Conservation (phyloP, 2,329 filamentous ascomycete genomes). For the Aureobasidium pullulans region DNA sequence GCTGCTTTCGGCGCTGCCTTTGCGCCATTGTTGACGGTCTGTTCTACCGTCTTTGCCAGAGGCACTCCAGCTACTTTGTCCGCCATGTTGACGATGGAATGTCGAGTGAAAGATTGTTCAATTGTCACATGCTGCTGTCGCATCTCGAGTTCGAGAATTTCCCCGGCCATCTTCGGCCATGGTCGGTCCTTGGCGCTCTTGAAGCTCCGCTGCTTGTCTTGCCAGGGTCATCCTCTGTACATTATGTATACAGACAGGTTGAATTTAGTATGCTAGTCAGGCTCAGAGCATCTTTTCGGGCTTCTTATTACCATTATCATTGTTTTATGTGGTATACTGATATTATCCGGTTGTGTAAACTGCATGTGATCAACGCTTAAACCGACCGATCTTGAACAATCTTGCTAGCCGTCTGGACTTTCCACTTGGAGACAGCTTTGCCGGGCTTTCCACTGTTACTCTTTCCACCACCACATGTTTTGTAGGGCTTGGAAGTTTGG, state of each 20-base stretch:
- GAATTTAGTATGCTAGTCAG: too few species aligned
- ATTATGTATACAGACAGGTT: not conserved
- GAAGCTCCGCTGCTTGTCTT: not conserved
- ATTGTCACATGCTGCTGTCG: slow-evolving; percentile 3
- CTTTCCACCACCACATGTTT: too few species aligned
- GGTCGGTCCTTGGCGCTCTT: not conserved
- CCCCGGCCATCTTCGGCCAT: not conserved
- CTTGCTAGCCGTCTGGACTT: too few species aligned
- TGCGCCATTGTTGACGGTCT: not conserved
- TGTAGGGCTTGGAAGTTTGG: too few species aligned
- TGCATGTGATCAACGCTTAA: too few species aligned
- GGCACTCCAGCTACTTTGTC: not conserved
- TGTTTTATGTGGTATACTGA: too few species aligned
- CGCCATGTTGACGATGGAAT: not conserved
- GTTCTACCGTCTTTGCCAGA: not conserved
- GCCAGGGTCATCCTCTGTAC: not conserved
- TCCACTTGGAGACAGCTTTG: too few species aligned
- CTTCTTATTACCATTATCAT: too few species aligned
- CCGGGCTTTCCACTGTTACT: too few species aligned
- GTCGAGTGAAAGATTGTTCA: not conserved
- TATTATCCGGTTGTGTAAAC: too few species aligned
- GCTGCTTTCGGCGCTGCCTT: slow-evolving; percentile 18
- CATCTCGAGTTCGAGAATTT: not conserved
- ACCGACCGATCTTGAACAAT: too few species aligned
- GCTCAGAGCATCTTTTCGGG: too few species aligned